Percentiles rank a stretch among this genome's conserved stretches.
Evolutionary conservation across 2,329 filamentous ascomycete species (phyloP).

Genomic region (Colletotrichum abscissum): DNA sequence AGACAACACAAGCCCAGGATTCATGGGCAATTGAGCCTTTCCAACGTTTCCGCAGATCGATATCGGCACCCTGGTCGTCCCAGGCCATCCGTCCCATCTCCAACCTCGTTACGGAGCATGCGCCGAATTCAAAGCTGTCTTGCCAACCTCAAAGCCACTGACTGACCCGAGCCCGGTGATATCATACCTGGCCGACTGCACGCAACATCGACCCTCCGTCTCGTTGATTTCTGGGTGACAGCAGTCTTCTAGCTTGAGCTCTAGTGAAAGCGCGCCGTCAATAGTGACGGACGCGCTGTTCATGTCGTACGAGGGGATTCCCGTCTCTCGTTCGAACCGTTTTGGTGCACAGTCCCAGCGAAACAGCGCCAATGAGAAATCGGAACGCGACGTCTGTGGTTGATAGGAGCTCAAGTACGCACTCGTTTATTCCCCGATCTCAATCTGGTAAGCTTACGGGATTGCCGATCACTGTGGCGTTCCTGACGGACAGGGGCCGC

Average conservation of each 20-base stretch:
- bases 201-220: background rate
- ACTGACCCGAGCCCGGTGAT: background rate
- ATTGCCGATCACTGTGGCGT: conserved; percentile 37
- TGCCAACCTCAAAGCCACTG: background rate
- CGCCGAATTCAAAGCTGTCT: background rate
- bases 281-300: conserved; percentile 3
- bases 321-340: conserved; percentile 1
- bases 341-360: background rate
- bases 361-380: background rate
- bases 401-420: conserved; percentile 23
- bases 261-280: background rate
- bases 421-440: conserved; percentile 18
- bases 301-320: background rate
- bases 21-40: background rate
- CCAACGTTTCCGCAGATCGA: background rate
- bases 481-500: conserved; percentile 33
- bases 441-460: conserved; percentile 34
- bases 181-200: background rate
- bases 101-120: conserved; percentile 2
- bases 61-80: conserved; percentile 1
- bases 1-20: background rate
- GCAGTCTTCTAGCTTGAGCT: background rate
- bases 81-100: background rate
- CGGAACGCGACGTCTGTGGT: conserved; percentile 3
- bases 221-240: background rate